Evolutionary conservation across 2,329 filamentous ascomycete species (phyloP).

Genomic region (Trichoderma sp.): DNA sequence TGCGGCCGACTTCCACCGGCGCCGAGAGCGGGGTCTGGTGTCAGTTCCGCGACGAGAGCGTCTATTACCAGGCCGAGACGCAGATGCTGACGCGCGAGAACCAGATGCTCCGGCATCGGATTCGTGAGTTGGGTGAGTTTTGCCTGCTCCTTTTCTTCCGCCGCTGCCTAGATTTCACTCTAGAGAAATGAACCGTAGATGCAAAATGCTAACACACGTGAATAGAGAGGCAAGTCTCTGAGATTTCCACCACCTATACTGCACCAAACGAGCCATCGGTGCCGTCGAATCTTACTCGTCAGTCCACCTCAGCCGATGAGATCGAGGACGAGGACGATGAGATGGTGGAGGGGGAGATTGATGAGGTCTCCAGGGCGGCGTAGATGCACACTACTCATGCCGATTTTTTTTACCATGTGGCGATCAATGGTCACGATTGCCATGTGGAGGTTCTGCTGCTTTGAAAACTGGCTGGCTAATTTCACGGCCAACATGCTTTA

Average conservation of each 20-base stretch:
- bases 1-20: slow-evolving; percentile 57
- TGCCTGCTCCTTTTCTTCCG: background rate
- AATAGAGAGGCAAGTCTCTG: slow-evolving; percentile 14
- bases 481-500: background rate
- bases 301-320: slow-evolving; percentile 15
- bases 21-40: slow-evolving; percentile 59
- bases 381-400: background rate
- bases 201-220: background rate
- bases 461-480: background rate
- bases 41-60: slow-evolving; percentile 68
- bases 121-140: slow-evolving; percentile 67
- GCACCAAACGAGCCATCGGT: slow-evolving; percentile 8
- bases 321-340: no score
- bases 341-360: no score
- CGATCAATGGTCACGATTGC: background rate
- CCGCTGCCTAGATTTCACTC: background rate
- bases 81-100: slow-evolving; percentile 76
- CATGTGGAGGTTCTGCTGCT: background rate
- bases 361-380: background rate
- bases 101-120: slow-evolving; percentile 74
- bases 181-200: background rate
- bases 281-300: slow-evolving; percentile 23
- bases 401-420: background rate
- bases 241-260: background rate
- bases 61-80: slow-evolving; percentile 79